phyloP scores from a whole-genome alignment of 73 alveolate species.

The Paramecium sonneborni region DNA sequence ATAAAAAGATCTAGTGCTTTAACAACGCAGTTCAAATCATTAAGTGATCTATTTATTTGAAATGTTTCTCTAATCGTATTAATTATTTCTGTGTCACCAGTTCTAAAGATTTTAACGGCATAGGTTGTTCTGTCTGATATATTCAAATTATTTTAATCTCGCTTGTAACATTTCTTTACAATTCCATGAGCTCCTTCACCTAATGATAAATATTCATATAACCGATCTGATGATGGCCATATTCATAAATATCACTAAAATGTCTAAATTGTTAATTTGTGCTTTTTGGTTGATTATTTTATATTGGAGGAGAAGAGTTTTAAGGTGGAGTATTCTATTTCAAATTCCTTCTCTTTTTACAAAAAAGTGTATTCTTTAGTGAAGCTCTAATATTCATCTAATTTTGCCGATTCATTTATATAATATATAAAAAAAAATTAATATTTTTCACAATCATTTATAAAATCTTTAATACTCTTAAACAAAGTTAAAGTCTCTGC shows the following conservation, averaged over 20 bases:
- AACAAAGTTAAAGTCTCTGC: no score
- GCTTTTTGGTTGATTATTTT: not conserved
- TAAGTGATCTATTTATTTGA: not conserved
- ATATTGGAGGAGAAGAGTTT: not conserved
- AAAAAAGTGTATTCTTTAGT: not conserved
- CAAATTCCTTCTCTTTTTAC: not conserved
- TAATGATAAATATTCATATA: not conserved
- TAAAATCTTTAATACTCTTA: no score
- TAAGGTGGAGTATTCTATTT: not conserved
- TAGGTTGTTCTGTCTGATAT: not conserved
- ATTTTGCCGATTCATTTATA: not conserved
- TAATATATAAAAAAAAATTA: not conserved
- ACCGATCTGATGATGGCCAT: slow-evolving; percentile 14
- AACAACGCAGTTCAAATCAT: slow-evolving; percentile 13
- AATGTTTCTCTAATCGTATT: slow-evolving; percentile 43
- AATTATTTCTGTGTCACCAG: slow-evolving; percentile 48
- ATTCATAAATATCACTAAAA: slow-evolving; percentile 29
- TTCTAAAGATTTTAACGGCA: slow-evolving; percentile 52
- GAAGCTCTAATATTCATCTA: not conserved
- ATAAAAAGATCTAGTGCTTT: slow-evolving; percentile 43
- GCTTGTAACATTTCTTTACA: not conserved
- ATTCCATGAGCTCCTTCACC: slow-evolving; percentile 54
- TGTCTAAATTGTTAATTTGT: slow-evolving; percentile 34
- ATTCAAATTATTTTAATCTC: not conserved
- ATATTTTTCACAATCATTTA: not conserved